phyloP scores from a whole-genome alignment of 257 asterid species.

The Solanum lycopersicoides region DNA sequence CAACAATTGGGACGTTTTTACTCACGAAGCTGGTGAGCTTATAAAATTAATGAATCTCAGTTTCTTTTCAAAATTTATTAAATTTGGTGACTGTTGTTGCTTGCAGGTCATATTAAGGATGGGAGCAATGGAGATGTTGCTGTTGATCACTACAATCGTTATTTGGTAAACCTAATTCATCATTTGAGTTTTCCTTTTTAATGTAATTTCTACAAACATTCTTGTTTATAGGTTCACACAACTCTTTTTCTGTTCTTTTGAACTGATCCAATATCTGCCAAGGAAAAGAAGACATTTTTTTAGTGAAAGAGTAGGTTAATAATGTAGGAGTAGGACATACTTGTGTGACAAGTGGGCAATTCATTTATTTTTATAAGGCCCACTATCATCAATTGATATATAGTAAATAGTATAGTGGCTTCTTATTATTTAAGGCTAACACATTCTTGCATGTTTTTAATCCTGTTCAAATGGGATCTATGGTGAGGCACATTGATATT shows the following conservation, averaged over 20 bases:
- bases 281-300: neutral
- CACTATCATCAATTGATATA: neutral
- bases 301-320: neutral
- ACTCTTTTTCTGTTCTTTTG: neutral
- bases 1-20: conserved; percentile 39
- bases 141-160: conserved; percentile 43
- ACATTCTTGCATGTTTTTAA: neutral
- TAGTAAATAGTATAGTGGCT: neutral
- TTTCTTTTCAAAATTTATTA: too few relatives aligned
- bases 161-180: conserved; percentile 14
- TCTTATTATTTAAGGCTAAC: neutral
- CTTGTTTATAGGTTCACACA: neutral
- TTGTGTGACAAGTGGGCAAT: neutral
- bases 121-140: conserved; percentile 46
- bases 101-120: conserved; percentile 29
- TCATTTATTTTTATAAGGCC: too few relatives aligned
- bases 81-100: neutral
- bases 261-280: neutral
- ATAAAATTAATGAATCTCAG: neutral
- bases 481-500: neutral
- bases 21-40: conserved; percentile 23
- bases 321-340: neutral
- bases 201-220: neutral
- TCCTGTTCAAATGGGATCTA: neutral
- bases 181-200: neutral